phyloP scores from a whole-genome alignment of 352 stramenopile genomes.

The Achlya hypogyna region DNA sequence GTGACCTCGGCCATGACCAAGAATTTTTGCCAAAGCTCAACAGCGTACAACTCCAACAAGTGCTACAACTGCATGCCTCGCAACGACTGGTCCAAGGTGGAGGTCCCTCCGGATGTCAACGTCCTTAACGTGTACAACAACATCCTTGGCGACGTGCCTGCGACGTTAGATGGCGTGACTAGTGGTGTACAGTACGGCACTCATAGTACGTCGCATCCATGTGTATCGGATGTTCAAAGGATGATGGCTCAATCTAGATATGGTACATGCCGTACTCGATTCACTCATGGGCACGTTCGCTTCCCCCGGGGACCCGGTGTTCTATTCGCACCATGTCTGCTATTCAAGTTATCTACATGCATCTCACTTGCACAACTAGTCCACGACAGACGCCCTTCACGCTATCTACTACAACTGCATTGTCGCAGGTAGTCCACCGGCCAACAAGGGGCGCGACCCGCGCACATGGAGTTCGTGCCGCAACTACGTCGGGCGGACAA shows the following conservation, averaged over 20 bases:
- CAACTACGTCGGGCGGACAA: not conserved
- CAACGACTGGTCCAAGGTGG: constrained; percentile 38
- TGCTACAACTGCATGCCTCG: constrained; percentile 48
- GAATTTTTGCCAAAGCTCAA: constrained; percentile 57
- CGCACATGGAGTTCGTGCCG: not conserved
- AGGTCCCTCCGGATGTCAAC: constrained; percentile 51
- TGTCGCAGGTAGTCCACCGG: constrained; percentile 21
- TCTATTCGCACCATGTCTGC: constrained; percentile 73
- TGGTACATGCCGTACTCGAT: constrained; percentile 57
- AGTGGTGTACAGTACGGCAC: constrained; percentile 61
- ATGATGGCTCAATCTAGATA: constrained; percentile 29
- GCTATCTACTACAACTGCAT: constrained; percentile 78
- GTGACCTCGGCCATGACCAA: constrained; percentile 33
- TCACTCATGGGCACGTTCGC: constrained; percentile 66
- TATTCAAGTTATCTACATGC: too few relatives aligned
- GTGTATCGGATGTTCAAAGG: not conserved
- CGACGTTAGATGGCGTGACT: constrained; percentile 56
- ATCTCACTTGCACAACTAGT: not conserved
- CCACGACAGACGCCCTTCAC: constrained; percentile 62
- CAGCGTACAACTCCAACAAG: not conserved
- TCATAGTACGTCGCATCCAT: constrained; percentile 27
- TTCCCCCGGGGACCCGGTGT: constrained; percentile 74
- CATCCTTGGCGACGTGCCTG: constrained; percentile 41
- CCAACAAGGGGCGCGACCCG: not conserved
- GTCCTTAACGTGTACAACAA: constrained; percentile 47